These are phyloP conservation scores for Candida khao-thaluensis DNA, from an alignment of 805 yeast genomes.

Conservation along the genomic window DNA sequence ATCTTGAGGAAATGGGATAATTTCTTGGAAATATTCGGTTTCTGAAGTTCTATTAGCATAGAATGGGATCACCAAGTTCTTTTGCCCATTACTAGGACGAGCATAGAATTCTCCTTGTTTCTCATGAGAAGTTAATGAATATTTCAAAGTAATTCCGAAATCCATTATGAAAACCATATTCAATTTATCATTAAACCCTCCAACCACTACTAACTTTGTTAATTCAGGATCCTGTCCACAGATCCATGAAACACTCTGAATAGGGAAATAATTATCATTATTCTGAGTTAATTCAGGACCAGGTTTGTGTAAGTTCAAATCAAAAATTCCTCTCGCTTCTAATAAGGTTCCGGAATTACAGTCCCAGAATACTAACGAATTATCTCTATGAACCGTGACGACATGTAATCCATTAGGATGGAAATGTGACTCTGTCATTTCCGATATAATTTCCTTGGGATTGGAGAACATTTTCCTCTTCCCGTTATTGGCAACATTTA, in stretches of 20 bases:
- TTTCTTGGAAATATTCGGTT: constrained; percentile 25
- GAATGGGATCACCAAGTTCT: constrained; percentile 27
- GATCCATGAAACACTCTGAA: constrained; percentile 68
- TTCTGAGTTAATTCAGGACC: constrained; percentile 21
- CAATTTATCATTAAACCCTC: constrained; percentile 51
- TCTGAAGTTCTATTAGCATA: constrained; percentile 18
- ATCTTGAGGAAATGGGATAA: constrained; percentile 33
- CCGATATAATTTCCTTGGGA: constrained; percentile 33
- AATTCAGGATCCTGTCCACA: constrained; percentile 78
- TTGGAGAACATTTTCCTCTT: constrained; percentile 41
- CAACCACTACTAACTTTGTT: constrained; percentile 69
- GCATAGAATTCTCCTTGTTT: constrained; percentile 76
- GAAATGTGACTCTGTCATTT: constrained; percentile 57
- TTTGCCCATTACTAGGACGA: constrained; percentile 50
- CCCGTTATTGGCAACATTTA: constrained; percentile 33
- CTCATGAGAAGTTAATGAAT: constrained; percentile 78
- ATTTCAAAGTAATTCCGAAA: constrained; percentile 77
- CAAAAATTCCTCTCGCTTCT: constrained; percentile 71
- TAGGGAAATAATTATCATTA: constrained; percentile 33
- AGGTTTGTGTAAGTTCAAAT: constrained; percentile 60
- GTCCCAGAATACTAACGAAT: constrained; percentile 91
- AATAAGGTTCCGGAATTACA: constrained; percentile 70
- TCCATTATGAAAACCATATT: constrained; percentile 53
- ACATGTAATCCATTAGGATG: constrained; percentile 93
- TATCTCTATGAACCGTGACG: constrained; percentile 76